phyloP scores from a whole-genome alignment of 1,284 basidiomycete genomes.

The Limonomyces culmigenus region DNA sequence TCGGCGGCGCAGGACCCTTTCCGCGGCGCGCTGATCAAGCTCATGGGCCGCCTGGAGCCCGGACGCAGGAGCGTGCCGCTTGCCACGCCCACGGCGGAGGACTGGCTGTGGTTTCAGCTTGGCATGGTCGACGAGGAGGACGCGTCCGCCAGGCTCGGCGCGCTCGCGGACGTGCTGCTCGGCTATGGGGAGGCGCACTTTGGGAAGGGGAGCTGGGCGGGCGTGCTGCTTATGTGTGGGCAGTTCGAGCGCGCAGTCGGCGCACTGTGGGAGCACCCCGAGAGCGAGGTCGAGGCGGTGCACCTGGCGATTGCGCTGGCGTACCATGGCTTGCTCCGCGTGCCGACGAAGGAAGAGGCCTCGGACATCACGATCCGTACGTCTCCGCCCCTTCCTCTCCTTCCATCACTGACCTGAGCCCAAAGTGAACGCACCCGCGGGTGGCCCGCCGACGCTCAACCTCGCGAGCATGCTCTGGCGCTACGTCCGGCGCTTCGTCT shows the following conservation, averaged over 20 bases:
- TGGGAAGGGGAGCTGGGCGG: slow-evolving; percentile 79
- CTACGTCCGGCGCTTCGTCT: slow-evolving; percentile 83
- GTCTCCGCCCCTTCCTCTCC: slow-evolving; percentile 14
- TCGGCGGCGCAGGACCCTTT: slow-evolving; percentile 80
- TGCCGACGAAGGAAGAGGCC: slow-evolving; percentile 62
- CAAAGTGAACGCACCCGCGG: too few relatives aligned
- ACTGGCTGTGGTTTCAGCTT: slow-evolving; percentile 98
- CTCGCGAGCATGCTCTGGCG: slow-evolving; percentile 82
- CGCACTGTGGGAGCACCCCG: slow-evolving; percentile 76
- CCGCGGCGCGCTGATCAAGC: slow-evolving; percentile 90
- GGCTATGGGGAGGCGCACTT: slow-evolving; percentile 89
- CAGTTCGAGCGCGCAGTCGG: slow-evolving; percentile 90
- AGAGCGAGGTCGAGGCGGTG: slow-evolving; percentile 86
- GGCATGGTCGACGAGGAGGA: slow-evolving; percentile 71
- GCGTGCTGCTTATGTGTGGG: slow-evolving; percentile 80
- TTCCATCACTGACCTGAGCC: not conserved
- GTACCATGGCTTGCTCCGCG: slow-evolving; percentile 86
- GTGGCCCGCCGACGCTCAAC: slow-evolving; percentile 56
- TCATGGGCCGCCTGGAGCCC: slow-evolving; percentile 88
- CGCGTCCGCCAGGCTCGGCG: slow-evolving; percentile 65
- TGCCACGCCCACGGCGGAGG: slow-evolving; percentile 86
- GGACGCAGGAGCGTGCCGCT: slow-evolving; percentile 64
- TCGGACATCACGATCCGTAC: slow-evolving; percentile 70
- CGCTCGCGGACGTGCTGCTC: slow-evolving; percentile 66
- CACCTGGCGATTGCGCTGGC: slow-evolving; percentile 86